Conservation (phyloP, 2,329 filamentous ascomycete genomes). For the Emericellopsis atlantica region DNA sequence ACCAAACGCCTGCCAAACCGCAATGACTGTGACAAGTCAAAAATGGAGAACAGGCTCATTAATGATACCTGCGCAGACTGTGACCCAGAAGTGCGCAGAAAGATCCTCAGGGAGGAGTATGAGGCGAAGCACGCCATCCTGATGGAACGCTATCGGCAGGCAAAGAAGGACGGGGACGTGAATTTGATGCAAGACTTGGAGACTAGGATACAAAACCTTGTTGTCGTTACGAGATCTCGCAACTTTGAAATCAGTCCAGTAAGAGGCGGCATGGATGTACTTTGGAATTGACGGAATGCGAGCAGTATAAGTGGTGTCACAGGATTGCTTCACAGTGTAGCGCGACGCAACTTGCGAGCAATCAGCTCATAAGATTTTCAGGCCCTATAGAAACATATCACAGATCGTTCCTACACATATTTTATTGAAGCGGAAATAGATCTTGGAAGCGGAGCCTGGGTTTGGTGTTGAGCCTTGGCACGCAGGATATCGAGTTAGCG, state of each 20-base stretch:
- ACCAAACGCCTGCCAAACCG: background rate
- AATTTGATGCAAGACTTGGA: conserved; percentile 10
- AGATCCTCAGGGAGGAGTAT: conserved; percentile 11
- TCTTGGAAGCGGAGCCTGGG: too few species aligned
- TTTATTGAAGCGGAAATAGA: too few species aligned
- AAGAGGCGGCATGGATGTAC: conserved; percentile 8
- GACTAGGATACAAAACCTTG: conserved; percentile 9
- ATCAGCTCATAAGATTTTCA: too few species aligned
- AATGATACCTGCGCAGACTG: conserved; percentile 23
- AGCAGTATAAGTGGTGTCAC: too few species aligned
- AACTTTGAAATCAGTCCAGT: conserved; percentile 11
- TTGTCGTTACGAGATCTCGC: conserved; percentile 6
- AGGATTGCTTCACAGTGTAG: too few species aligned
- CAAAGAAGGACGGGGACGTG: conserved; percentile 10
- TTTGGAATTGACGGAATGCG: conserved; percentile 4
- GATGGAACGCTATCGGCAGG: conserved; percentile 11
- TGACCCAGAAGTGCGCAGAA: conserved; percentile 15
- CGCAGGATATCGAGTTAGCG: too few species aligned
- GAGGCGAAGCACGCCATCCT: conserved; percentile 13
- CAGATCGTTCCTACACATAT: too few species aligned
- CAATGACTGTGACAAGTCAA: conserved; percentile 1
- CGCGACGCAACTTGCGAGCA: too few species aligned
- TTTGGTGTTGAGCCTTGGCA: too few species aligned
- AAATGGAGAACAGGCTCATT: conserved; percentile 9
- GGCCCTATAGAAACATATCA: too few species aligned